Base-by-base conservation (phyloP, 164 flowering plant genomes). In the Santalum album region DNA sequence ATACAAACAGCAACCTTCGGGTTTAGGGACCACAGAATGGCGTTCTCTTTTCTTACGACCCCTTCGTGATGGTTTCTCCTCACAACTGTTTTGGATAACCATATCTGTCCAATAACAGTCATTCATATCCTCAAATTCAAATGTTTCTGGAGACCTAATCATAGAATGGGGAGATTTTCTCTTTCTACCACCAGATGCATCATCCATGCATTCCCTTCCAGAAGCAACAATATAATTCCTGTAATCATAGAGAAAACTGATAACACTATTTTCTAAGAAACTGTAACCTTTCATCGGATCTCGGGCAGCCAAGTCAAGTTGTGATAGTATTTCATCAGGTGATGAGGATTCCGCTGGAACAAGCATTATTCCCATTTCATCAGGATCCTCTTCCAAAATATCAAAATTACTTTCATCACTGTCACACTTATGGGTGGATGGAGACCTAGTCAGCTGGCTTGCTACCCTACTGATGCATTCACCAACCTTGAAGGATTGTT, bases 181-280 rank as follows among this genome's bases (percentile, higher is more conserved):
- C 69, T 70, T 67, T 48, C 81, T 75, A 20, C 69, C 74, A n/a
- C n/a, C n/a, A 42, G 61, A 66, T 25, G 39, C n/a, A n/a, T n/a
- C n/a, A n/a, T n/a, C n/a, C n/a, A n/a, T n/a, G n/a, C n/a, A 12
- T 20, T 45, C 25, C 14, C 49, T 20, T 25, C 24, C 14, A 45
- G 24, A 45, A 45, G 25, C 2, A 18, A 45, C 19, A 45, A 45
- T 21, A 45, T n/a, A 21, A 45, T 20, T 45, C 12, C 49, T 45
- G 25, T 45, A 45, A 45, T 45, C 25, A 45, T 1, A 22, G 14
- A 45, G 21, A 10, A 45, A 45, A 22, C 25, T 45, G 25, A 45
- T 22, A 20, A 20, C 2, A 12, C 7, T 21, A 45, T 22, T 45
- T n/a, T n/a, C n/a, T 25, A 45, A 21, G 25, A 45, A 45, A 9